These are phyloP conservation scores for Cruciata laevipes DNA, from an alignment of 257 asterid species.

Conservation along the genomic window DNA sequence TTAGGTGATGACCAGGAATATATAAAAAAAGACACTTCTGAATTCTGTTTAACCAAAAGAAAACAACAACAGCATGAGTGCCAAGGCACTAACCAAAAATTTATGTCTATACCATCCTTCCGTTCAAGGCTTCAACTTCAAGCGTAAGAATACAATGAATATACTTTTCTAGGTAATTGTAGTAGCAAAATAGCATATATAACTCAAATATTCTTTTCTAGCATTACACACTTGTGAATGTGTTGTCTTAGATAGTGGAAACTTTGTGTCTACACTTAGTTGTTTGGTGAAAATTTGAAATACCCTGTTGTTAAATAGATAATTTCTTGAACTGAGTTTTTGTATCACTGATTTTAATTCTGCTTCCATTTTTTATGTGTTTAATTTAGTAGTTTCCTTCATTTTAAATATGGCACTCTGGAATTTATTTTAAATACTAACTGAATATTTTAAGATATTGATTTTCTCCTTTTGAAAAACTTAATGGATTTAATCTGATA, in stretches of 20 bases:
- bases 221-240: too few relatives aligned
- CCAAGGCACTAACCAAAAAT: slow-evolving; percentile 36
- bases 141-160: not conserved
- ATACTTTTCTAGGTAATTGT: not conserved
- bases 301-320: too few relatives aligned
- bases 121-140: too few relatives aligned
- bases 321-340: too few relatives aligned
- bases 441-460: not conserved
- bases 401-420: not conserved
- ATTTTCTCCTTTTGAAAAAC: not conserved
- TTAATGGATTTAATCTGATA: not conserved
- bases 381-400: not conserved
- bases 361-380: not conserved
- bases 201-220: not conserved
- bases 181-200: too few relatives aligned
- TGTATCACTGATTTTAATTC: not conserved
- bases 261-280: too few relatives aligned
- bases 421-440: not conserved
- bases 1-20: not conserved
- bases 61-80: slow-evolving; percentile 43
- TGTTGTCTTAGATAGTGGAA: too few relatives aligned
- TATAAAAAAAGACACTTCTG: slow-evolving; percentile 13
- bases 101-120: not conserved
- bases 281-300: too few relatives aligned
- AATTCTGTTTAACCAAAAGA: slow-evolving; percentile 17